Evolutionary conservation across 176 grass and related monocot genomes (phyloP).

Genomic region (Avena insularis): DNA sequence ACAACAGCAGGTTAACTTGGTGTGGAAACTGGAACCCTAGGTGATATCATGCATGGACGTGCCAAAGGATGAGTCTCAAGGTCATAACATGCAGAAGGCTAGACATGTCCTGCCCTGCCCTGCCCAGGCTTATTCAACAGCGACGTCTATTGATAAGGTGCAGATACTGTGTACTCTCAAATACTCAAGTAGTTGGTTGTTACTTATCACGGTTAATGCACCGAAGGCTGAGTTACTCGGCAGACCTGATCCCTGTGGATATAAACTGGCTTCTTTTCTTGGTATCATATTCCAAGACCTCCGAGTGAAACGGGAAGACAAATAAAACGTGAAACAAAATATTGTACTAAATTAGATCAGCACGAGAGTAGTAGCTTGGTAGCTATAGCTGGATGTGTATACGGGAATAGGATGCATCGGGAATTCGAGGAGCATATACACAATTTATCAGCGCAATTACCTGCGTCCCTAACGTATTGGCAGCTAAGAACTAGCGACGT

Average conservation of each 20-base stretch:
- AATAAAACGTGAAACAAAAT: not conserved
- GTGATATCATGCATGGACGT: too few relatives aligned
- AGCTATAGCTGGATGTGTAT: not conserved
- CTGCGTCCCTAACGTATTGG: too few relatives aligned
- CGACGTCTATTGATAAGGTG: too few relatives aligned
- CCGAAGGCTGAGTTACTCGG: not conserved
- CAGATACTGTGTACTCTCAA: not conserved
- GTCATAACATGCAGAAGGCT: too few relatives aligned
- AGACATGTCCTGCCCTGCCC: too few relatives aligned
- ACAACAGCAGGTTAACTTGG: too few relatives aligned
- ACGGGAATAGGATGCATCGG: not conserved
- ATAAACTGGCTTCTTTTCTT: not conserved
- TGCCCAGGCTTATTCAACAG: too few relatives aligned
- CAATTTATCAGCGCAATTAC: too few relatives aligned
- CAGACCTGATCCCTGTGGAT: not conserved
- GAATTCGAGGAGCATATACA: not conserved
- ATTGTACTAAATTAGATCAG: too few relatives aligned
- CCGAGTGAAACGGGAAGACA: not conserved
- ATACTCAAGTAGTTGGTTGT: not conserved
- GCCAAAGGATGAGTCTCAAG: too few relatives aligned
- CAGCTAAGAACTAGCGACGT: too few relatives aligned
- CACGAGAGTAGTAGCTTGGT: not conserved
- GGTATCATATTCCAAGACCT: not conserved
- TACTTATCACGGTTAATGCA: not conserved
- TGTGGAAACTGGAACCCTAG: too few relatives aligned